Evolutionary conservation across 768 basidiomycete species (phyloP), one percentile per base, ranked within the genome.

Genomic region (Termitomyces sp.): DNA sequence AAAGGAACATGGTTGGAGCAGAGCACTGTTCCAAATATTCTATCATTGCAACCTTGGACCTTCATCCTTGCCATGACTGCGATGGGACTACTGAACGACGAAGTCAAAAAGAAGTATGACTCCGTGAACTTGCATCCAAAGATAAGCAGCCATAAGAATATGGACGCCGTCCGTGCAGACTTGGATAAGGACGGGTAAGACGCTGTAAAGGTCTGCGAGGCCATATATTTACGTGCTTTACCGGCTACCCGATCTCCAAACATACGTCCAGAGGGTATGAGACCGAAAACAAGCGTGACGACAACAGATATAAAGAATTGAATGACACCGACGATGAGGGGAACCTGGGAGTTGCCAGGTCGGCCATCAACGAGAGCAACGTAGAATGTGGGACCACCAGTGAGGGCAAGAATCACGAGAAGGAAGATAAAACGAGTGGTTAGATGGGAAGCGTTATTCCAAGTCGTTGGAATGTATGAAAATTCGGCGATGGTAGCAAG

Each of bases 201-300:
- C 0, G 97, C 97, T 1, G 97, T 99, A 75, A 99, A 98, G 0
- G 97, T 98, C 71, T 99, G 97, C 20, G 92, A 95, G 39, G 97
- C 97, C 80, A 99, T 87, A 71, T 98, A 98, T 73, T 98, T 98
- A 67, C 97, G 83, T n/a, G 89, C 84, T 73, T 97, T 98, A 65
- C 96, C 93, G 6, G 94, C 92, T 6, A 99, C 97, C 59, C 96
- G 88, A 69, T 99, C 97, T 41, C 97, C 97, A 69, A 99, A 98
- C 92, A 99, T 96, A 50, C 96, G 84, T 5, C 96, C 97, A 0
- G 94, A 96, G 0, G 97, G 97, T 59, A 99, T 83, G 66, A 94
- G 76, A 53, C 87, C 86, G 73, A 98, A 99, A 0, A 84, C 78
- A 56, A 93, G 51, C 29, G 94, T 94, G 48, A 85, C 90, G 20